Percentiles rank a stretch among this genome's conserved stretches.
phyloP scores from a whole-genome alignment of 1,139 yeast genomes.

The Pichia sp. region DNA sequence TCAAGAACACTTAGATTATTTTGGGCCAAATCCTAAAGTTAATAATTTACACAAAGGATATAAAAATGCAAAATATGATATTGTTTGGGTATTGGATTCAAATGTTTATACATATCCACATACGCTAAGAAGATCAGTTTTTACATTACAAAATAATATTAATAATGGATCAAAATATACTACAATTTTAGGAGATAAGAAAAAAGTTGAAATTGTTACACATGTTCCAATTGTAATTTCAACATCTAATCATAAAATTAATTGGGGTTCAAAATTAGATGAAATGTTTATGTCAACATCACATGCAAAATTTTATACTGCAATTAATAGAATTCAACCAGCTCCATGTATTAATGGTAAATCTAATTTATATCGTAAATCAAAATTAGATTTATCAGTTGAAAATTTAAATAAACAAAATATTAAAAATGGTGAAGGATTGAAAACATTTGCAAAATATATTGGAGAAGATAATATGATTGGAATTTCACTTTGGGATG shows the following conservation, averaged over 20 bases:
- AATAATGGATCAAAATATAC: constrained; percentile 10
- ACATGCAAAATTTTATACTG: constrained; percentile 78
- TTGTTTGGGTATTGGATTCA: constrained; percentile 83
- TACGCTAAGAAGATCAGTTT: constrained; percentile 61
- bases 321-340: constrained; percentile 65
- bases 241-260: constrained; percentile 15
- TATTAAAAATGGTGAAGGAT: constrained; percentile 38
- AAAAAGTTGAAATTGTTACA: constrained; percentile 66
- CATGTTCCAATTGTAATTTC: constrained; percentile 44
- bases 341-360: constrained; percentile 96
- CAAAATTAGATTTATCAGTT: constrained; percentile 66
- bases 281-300: constrained; percentile 82
- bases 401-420: constrained; percentile 24
- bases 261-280: constrained; percentile 66
- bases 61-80: constrained; percentile 57
- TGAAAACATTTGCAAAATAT: constrained; percentile 67
- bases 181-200: constrained; percentile 9
- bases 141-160: constrained; percentile 30
- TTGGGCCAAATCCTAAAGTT: constrained; percentile 86
- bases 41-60: constrained; percentile 81
- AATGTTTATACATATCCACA: constrained; percentile 75
- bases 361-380: constrained; percentile 67
- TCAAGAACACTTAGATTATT: constrained; percentile 37
- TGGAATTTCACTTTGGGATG: constrained; percentile 77
- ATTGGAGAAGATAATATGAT: constrained; percentile 95